These are phyloP conservation scores for Exophiala lecanii-corni DNA, from an alignment of 2,329 filamentous ascomycete genomes.

Conservation along the genomic window DNA sequence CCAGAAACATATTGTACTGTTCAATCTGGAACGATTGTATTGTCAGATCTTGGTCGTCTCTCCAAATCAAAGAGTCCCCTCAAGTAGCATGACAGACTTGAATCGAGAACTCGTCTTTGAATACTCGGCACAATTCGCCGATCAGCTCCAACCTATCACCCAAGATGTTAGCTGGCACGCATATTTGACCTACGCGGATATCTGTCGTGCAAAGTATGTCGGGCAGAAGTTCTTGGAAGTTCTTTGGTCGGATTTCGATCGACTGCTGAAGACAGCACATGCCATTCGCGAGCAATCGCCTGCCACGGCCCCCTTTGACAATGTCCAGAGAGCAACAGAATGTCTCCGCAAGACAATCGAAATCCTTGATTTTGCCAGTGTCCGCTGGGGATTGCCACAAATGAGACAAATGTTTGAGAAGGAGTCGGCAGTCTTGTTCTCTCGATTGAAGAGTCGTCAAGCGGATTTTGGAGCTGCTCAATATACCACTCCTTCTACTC, in stretches of 20 bases:
- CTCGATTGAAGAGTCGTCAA: conserved; percentile 21
- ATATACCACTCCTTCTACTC: conserved; percentile 3
- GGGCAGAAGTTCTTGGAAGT: conserved; percentile 55
- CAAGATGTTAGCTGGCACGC: conserved; percentile 55
- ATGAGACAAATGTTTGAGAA: conserved; percentile 24
- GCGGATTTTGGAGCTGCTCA: conserved; percentile 9
- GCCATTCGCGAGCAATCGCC: conserved; percentile 10
- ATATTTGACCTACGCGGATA: conserved; percentile 82
- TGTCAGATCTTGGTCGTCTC: conserved; percentile 87
- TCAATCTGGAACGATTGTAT: conserved; percentile 84
- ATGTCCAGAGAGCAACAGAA: conserved; percentile 20
- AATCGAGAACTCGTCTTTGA: conserved; percentile 80
- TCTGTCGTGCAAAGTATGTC: conserved; percentile 73
- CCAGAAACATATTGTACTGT: conserved; percentile 65
- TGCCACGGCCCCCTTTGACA: conserved; percentile 17
- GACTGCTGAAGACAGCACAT: conserved; percentile 32
- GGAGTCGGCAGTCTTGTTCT: conserved; percentile 26
- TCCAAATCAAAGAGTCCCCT: conserved; percentile 67
- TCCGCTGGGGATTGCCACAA: conserved; percentile 23
- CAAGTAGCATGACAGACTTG: conserved; percentile 61
- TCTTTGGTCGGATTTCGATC: conserved; percentile 50
- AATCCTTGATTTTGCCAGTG: conserved; percentile 24
- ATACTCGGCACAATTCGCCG: conserved; percentile 75
- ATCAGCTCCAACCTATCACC: conserved; percentile 65
- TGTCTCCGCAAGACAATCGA: conserved; percentile 24